Percentiles rank a stretch among this genome's conserved stretches.
phyloP scores from a whole-genome alignment of 164 flowering plant species.

The Vitis labrusca region DNA sequence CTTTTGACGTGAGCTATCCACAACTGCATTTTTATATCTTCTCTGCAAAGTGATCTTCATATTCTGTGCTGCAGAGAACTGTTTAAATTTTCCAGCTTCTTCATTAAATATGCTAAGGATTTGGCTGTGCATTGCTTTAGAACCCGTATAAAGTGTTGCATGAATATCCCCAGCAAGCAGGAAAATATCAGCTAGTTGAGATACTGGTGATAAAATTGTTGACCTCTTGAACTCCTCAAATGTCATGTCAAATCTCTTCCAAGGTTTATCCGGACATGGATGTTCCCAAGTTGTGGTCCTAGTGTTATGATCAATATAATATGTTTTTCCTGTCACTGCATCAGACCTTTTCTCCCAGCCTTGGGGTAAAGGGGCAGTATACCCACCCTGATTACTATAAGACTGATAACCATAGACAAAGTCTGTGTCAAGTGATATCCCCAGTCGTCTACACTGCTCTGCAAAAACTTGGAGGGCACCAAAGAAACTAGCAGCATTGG shows the following conservation, averaged over 20 bases:
- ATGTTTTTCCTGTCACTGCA: slow-evolving; percentile 92
- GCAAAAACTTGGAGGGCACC: slow-evolving; percentile 91
- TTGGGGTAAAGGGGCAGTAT: slow-evolving; percentile 90
- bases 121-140: slow-evolving; percentile 99
- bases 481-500: slow-evolving; percentile 98
- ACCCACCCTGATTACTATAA: slow-evolving; percentile 56
- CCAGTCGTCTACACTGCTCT: slow-evolving; percentile 93
- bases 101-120: slow-evolving; percentile 92
- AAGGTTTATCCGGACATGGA: slow-evolving; percentile 95
- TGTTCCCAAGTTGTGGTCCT: slow-evolving; percentile 95
- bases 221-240: slow-evolving; percentile 95
- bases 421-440: slow-evolving; percentile 84
- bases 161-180: slow-evolving; percentile 94
- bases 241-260: slow-evolving; percentile 83
- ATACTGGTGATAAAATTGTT: slow-evolving; percentile 78
- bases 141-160: slow-evolving; percentile 98
- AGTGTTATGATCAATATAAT: slow-evolving; percentile 93
- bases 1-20: slow-evolving; percentile 97
- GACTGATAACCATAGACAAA: slow-evolving; percentile 57
- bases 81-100: slow-evolving; percentile 85
- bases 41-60: slow-evolving; percentile 87
- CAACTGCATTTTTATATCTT: slow-evolving; percentile 86
- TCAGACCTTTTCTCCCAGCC: slow-evolving; percentile 98
- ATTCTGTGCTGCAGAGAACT: slow-evolving; percentile 95
- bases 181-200: slow-evolving; percentile 86